A percentile compares a stretch with the other conserved stretches of the same genome.
Conservation (phyloP, 2,329 filamentous ascomycete species). For the Neonectria neomacrospora region DNA sequence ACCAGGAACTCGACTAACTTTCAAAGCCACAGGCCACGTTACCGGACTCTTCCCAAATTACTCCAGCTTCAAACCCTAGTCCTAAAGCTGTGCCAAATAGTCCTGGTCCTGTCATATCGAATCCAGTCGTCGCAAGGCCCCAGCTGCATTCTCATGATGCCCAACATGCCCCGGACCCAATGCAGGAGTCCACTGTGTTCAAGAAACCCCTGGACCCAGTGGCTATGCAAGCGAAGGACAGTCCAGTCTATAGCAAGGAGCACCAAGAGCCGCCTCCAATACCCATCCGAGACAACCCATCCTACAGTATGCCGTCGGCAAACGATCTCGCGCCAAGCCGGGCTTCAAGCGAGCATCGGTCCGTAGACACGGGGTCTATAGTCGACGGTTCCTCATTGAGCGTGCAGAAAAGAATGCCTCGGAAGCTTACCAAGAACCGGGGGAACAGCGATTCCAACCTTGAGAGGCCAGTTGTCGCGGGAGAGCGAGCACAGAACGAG, state of each 20-base stretch:
- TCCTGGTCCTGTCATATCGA: conserved; percentile 20
- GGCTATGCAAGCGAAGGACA: conserved; percentile 41
- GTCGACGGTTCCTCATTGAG: conserved; percentile 38
- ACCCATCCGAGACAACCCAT: conserved; percentile 39
- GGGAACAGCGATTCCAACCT: conserved; percentile 49
- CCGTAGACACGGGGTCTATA: conserved; percentile 44
- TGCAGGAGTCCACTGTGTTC: conserved; percentile 48
- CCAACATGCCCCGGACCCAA: conserved; percentile 40
- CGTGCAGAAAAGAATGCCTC: conserved; percentile 51
- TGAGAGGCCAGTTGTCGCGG: conserved; percentile 43
- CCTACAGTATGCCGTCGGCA: conserved; percentile 36
- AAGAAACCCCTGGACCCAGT: conserved; percentile 47
- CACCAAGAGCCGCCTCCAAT: conserved; percentile 33
- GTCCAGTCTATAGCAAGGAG: conserved; percentile 41
- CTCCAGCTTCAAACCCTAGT: conserved; percentile 25
- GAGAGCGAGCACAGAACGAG: conserved; percentile 33
- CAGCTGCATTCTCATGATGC: conserved; percentile 19
- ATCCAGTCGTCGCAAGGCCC: conserved; percentile 1
- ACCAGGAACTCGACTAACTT: conserved; percentile 23
- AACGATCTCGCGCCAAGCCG: conserved; percentile 41
- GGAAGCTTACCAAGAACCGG: conserved; percentile 56
- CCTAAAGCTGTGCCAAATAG: conserved; percentile 19
- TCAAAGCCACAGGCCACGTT: conserved; percentile 24
- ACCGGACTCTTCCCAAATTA: conserved; percentile 19
- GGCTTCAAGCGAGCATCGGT: conserved; percentile 49